Base-by-base conservation (phyloP, 352 stramenopile genomes). In the Phytophthora megakarya region DNA sequence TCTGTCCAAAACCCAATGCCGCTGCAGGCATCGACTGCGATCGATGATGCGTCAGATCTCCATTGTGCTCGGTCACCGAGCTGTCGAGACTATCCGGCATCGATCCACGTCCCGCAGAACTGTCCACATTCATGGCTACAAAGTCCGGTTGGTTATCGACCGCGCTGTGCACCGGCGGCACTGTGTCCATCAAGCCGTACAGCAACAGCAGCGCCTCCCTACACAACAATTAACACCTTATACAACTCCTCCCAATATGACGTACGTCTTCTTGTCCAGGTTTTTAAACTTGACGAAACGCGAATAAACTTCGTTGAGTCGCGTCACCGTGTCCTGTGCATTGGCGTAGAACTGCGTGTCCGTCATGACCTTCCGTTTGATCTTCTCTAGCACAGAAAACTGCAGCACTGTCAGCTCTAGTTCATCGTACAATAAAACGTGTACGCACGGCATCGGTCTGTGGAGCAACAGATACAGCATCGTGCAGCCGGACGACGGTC, bases 301-400 rank as follows among this genome's bases (percentile, higher is more conserved):
- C 30, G 80, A 91, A 66, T 91, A 95, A 23, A 84, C 69, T 54
- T 92, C 82, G n/a, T 95, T 82, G 4, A 95, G 66, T 12, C 73
- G 72, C 28, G 67, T 70, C 21, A 82, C 73, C 13, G 80, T 84
- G 7, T 82, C 73, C 3, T 86, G 59, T 0, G 72, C 64, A 2
- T 72, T 76, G 32, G 72, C 54, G 26, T 79, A 77, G 53, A 85
- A 78, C 40, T 79, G 76, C 19, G 69, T 39, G 43, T 92, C 73
- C 16, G 49, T 48, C 23, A 48, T 46, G 19, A 92, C 84, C 66
- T 87, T 87, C 25, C 76, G 73, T 72, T 89, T 90, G 44, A 95
- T 95, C 64, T 92, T 87, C 43, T 89, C 80, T 40, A 95, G 60
- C 22, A 94, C 75, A 7, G 79, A 69, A 13, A 90, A 76, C 85